A percentile compares a stretch with the other conserved stretches of the same genome.
These are phyloP conservation scores for Globisporangium yorkense DNA, from an alignment of 352 stramenopile species.

Conservation along the genomic window DNA sequence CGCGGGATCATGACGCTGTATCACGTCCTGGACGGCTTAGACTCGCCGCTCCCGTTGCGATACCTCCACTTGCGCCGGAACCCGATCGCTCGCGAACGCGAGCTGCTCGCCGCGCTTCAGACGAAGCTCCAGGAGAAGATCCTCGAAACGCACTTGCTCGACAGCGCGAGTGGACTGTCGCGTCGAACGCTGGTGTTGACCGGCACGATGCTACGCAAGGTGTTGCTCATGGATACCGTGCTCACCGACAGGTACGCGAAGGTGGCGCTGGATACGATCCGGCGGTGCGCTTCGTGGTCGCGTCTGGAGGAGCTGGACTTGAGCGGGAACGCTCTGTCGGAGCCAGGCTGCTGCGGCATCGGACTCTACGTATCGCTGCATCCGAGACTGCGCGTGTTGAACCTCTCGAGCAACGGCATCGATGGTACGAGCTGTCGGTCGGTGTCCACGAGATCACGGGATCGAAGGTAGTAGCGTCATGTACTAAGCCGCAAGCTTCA, in stretches of 20 bases:
- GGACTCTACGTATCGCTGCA: slow-evolving; percentile 39
- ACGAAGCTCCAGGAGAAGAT: slow-evolving; percentile 43
- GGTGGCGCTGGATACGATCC: slow-evolving; percentile 22
- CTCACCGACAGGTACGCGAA: slow-evolving; percentile 24
- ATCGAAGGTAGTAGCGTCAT: neutral
- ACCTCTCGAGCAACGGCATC: slow-evolving; percentile 46
- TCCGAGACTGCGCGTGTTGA: slow-evolving; percentile 30
- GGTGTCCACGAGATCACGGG: neutral
- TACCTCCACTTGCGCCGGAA: slow-evolving; percentile 36
- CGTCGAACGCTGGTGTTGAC: slow-evolving; percentile 14
- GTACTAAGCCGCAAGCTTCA: no score
- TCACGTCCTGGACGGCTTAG: slow-evolving; percentile 28
- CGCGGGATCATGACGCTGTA: slow-evolving; percentile 27
- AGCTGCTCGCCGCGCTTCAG: slow-evolving; percentile 15
- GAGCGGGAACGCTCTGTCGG: slow-evolving; percentile 42
- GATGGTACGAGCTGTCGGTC: slow-evolving; percentile 20
- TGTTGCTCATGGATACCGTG: slow-evolving; percentile 23
- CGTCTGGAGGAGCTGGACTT: slow-evolving; percentile 44
- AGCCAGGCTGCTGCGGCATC: slow-evolving; percentile 28
- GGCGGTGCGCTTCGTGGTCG: slow-evolving; percentile 13
- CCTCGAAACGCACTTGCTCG: slow-evolving; percentile 24
- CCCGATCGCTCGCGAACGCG: neutral
- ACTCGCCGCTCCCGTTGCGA: slow-evolving; percentile 25
- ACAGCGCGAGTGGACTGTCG: neutral
- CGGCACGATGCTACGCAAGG: slow-evolving; percentile 17